These are phyloP conservation scores for Kazachstania sp. DNA, from an alignment of 1,139 yeast genomes.

Conservation along the genomic window DNA sequence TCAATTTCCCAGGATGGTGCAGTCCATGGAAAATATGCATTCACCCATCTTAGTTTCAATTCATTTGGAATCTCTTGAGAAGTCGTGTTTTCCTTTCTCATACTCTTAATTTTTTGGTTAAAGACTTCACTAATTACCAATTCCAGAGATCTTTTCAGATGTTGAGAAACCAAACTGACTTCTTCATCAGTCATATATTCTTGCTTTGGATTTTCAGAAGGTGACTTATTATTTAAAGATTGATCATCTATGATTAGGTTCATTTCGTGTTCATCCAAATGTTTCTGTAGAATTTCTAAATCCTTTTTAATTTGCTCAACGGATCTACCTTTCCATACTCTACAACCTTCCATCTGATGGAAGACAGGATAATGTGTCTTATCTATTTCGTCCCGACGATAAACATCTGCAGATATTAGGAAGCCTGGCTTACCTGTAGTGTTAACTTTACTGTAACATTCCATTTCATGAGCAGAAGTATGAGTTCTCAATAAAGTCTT, in stretches of 20 bases:
- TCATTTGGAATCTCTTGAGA: slow-evolving; percentile 43
- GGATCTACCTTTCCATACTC: slow-evolving; percentile 59
- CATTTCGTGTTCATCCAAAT: slow-evolving; percentile 40
- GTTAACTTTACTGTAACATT: slow-evolving; percentile 46
- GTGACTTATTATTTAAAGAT: slow-evolving; percentile 13
- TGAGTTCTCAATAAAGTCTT: slow-evolving; percentile 74
- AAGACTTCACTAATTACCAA: slow-evolving; percentile 76
- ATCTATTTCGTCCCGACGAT: slow-evolving; percentile 91
- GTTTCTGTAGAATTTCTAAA: slow-evolving; percentile 27
- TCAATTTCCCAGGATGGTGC: slow-evolving; percentile 98
- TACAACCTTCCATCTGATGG: slow-evolving; percentile 97
- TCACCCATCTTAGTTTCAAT: slow-evolving; percentile 86
- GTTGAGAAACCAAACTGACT: slow-evolving; percentile 59
- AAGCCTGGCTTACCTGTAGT: slow-evolving; percentile 67
- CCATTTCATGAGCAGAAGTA: slow-evolving; percentile 92
- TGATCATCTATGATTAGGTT: slow-evolving; percentile 64
- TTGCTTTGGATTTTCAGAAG: slow-evolving; percentile 66
- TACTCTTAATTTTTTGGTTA: slow-evolving; percentile 56
- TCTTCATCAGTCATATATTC: slow-evolving; percentile 61
- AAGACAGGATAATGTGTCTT: slow-evolving; percentile 95
- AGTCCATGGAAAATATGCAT: slow-evolving; percentile 97
- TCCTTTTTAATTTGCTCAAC: slow-evolving; percentile 25
- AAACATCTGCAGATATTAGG: slow-evolving; percentile 90
- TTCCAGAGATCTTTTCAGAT: slow-evolving; percentile 80
- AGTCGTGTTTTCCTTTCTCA: slow-evolving; percentile 38